A percentile compares a stretch with the other conserved stretches of the same genome.
phyloP scores from a whole-genome alignment of 2,329 filamentous ascomycete genomes.

The Aspergillus niger region DNA sequence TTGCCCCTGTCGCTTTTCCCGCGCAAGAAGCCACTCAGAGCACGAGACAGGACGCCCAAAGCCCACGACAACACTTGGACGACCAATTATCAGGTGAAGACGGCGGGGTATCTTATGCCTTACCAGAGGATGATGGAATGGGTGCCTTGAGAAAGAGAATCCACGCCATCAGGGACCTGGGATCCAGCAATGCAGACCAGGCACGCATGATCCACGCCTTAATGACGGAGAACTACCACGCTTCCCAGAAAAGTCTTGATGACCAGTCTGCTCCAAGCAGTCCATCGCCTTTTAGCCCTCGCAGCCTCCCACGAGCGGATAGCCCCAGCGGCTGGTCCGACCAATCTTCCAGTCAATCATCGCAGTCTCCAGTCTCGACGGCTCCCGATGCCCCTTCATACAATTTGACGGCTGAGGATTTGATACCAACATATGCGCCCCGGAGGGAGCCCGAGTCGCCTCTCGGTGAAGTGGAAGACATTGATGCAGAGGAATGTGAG shows the following conservation, averaged over 20 bases:
- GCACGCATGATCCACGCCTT: slow-evolving; percentile 70
- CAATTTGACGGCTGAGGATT: slow-evolving; percentile 56
- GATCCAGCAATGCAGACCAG: slow-evolving; percentile 64
- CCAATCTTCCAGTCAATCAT: slow-evolving; percentile 31
- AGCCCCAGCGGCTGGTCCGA: slow-evolving; percentile 35
- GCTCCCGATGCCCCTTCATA: slow-evolving; percentile 35
- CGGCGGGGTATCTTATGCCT: slow-evolving; percentile 23
- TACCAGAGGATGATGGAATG: slow-evolving; percentile 83
- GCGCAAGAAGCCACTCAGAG: slow-evolving; percentile 6
- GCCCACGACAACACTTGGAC: slow-evolving; percentile 1
- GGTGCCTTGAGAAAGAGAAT: slow-evolving; percentile 66
- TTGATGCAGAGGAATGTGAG: slow-evolving; percentile 51
- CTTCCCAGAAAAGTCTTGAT: slow-evolving; percentile 40
- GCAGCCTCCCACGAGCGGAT: slow-evolving; percentile 28
- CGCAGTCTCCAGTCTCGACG: slow-evolving; percentile 29
- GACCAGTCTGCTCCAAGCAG: slow-evolving; percentile 19
- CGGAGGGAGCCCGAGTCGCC: slow-evolving; percentile 33
- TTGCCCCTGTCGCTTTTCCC: neutral
- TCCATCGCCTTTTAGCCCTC: slow-evolving; percentile 29
- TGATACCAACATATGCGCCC: slow-evolving; percentile 68
- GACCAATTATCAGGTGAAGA: slow-evolving; percentile 20
- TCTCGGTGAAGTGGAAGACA: slow-evolving; percentile 40
- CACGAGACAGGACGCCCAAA: neutral
- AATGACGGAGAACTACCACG: slow-evolving; percentile 68
- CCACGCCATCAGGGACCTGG: slow-evolving; percentile 65